Percentiles rank a stretch among this genome's conserved stretches.
Evolutionary conservation across 805 yeast species (phyloP).

Genomic region (Hanseniaspora vineae): DNA sequence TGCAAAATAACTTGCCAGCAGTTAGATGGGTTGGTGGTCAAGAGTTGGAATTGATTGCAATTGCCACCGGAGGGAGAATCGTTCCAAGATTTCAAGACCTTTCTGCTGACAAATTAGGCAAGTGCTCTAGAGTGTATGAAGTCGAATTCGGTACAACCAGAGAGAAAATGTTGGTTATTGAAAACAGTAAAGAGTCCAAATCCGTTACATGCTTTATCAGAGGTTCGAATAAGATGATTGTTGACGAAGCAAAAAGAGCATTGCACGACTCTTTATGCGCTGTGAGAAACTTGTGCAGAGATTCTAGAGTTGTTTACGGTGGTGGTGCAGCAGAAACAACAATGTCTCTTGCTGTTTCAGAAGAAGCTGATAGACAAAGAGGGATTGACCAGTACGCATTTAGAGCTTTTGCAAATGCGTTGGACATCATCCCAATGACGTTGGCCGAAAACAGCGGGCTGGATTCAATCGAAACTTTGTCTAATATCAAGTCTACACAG

Average conservation of each 20-base stretch:
- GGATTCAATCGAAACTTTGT: slow-evolving; percentile 82
- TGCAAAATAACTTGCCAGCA: slow-evolving; percentile 84
- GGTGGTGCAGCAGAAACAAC: slow-evolving; percentile 98
- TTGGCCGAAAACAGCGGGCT: slow-evolving; percentile 95
- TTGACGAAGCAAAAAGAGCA: slow-evolving; percentile 93
- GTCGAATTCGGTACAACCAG: slow-evolving; percentile 92
- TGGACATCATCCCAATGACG: slow-evolving; percentile 87
- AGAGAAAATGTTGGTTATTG: slow-evolving; percentile 91
- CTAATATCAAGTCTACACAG: slow-evolving; percentile 75
- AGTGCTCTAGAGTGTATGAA: slow-evolving; percentile 76
- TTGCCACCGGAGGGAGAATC: slow-evolving; percentile 93
- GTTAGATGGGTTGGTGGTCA: slow-evolving; percentile 99
- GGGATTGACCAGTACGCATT: slow-evolving; percentile 98
- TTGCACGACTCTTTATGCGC: slow-evolving; percentile 95
- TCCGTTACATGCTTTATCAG: slow-evolving; percentile 78
- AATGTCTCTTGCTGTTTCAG: slow-evolving; percentile 80
- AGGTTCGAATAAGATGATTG: slow-evolving; percentile 96
- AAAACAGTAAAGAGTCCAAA: slow-evolving; percentile 62
- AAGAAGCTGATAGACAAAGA: slow-evolving; percentile 82
- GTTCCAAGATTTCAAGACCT: slow-evolving; percentile 96
- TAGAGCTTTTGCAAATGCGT: slow-evolving; percentile 84
- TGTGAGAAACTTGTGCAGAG: slow-evolving; percentile 86
- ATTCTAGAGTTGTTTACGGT: slow-evolving; percentile 93
- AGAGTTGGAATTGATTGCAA: slow-evolving; percentile 88
- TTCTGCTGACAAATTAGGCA: slow-evolving; percentile 67